These are phyloP conservation scores for Puccinia horiana DNA, from an alignment of 1,284 basidiomycete genomes.

Conservation along the genomic window DNA sequence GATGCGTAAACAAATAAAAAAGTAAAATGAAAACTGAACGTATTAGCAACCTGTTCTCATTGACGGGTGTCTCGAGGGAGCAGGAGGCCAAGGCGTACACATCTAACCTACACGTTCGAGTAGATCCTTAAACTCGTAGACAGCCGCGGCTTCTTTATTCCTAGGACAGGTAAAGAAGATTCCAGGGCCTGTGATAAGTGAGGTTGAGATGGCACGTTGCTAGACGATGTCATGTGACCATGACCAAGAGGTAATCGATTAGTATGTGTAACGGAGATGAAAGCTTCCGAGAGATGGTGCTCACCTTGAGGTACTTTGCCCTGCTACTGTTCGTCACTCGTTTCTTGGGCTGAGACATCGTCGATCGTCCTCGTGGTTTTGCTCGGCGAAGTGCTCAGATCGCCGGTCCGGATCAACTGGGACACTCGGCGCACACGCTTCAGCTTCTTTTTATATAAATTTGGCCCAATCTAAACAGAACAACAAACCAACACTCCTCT, in stretches of 20 bases:
- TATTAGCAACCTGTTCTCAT: too few relatives aligned
- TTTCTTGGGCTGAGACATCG: conserved; percentile 11
- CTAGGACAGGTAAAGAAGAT: conserved; percentile 35
- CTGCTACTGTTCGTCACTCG: conserved; percentile 1
- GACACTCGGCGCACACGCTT: too few relatives aligned
- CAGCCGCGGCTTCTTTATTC: conserved; percentile 20
- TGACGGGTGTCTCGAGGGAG: background rate
- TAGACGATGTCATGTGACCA: background rate
- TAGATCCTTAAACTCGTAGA: conserved; percentile 24
- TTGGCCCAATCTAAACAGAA: too few relatives aligned
- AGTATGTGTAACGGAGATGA: background rate
- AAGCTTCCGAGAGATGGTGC: too few relatives aligned
- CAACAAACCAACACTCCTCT: too few relatives aligned
- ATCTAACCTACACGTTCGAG: conserved; percentile 25
- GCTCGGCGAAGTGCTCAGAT: background rate
- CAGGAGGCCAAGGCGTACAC: background rate
- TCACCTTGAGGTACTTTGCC: conserved; percentile 24
- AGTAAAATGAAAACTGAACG: background rate
- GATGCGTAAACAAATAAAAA: background rate
- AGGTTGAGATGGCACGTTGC: conserved; percentile 12
- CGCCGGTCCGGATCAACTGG: too few relatives aligned
- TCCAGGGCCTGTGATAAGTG: conserved; percentile 31
- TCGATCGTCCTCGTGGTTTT: background rate
- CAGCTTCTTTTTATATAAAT: too few relatives aligned
- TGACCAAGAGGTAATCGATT: background rate